Conservation (phyloP, 371 early-diverging fungal genomes). For the Actinomucor elegans region DNA sequence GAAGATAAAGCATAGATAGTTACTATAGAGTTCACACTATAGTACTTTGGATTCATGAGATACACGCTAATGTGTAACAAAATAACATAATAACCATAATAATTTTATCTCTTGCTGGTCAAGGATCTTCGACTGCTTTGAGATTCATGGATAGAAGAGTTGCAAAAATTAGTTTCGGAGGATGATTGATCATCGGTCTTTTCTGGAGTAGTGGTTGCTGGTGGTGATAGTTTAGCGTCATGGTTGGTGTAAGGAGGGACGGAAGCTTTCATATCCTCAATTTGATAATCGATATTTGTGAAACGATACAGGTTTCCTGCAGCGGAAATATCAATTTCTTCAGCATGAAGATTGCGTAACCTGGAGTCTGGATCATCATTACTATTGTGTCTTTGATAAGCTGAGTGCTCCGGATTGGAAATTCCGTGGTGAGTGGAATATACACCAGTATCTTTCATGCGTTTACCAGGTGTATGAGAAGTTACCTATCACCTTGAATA, state of each 20-base stretch:
- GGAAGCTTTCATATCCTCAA: neutral
- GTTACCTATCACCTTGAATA: conserved; percentile 12
- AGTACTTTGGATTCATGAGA: no score
- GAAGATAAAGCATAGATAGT: no score
- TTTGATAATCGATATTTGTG: neutral
- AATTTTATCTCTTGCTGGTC: no score
- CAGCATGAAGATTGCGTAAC: neutral
- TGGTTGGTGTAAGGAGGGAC: conserved; percentile 6
- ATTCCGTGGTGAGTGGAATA: neutral
- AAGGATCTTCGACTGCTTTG: conserved; percentile 20
- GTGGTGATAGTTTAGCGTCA: no score
- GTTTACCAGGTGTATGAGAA: conserved; percentile 17
- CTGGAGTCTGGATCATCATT: neutral
- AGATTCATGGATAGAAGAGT: conserved; percentile 20
- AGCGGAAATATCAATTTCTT: neutral
- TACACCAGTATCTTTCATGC: conserved; percentile 12
- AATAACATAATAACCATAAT: neutral
- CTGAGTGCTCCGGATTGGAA: neutral
- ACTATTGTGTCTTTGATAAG: neutral
- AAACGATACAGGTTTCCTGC: neutral
- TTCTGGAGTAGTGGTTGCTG: neutral
- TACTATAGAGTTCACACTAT: no score
- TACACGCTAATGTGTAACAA: no score
- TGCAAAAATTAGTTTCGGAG: conserved; percentile 1
- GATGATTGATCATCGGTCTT: conserved; percentile 11